Evolutionary conservation across 148 eudicot species (phyloP), one percentile per base, ranked within the genome.

Genomic region (Vaccinium vitisidaea): DNA sequence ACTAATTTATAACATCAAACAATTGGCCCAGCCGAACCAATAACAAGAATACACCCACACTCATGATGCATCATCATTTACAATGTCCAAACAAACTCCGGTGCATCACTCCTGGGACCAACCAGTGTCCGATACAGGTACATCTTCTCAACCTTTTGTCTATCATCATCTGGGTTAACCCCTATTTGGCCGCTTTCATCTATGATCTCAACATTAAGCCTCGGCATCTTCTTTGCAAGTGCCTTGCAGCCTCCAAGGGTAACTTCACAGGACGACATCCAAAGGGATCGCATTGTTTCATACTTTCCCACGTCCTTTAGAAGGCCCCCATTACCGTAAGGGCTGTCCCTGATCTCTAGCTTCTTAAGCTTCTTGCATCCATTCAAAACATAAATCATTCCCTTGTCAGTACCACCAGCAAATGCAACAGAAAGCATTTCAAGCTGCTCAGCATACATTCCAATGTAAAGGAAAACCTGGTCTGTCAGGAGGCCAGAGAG

Each of bases 241-340:
- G 86, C 79, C 90, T 90, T 94, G 92, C 98, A 95, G 32, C 93
- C 98, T 84, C 90, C 39, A 36, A 91, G 85, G 61, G 96, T 95
- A 83, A 94, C 92, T 84, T 91, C 90, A 84, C 98, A 93, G 80
- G 94, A 90, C 84, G 94, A 94, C 96, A 94, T 95, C 98, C 95
- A 95, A 94, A 94, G 98, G 94, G 98, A 95, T 92, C 95, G 93
- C 96, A 94, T 93, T 91, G 98, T 91, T 76, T 91, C 96, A 87
- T 93, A 93, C 98, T 92, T 94, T 87, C 92, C 94, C 81, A 90
- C 83, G 91, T 92, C 92, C 83, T 81, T 89, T 50, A 94, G 90
- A 91, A 93, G 95, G 71, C 97, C 99, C 90, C 39, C 59, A 78
- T 94, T 83, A 13, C 94, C 95, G 78, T 36, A 92, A 21, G 95